These are phyloP conservation scores for Annulohypoxylon moriforme DNA, from an alignment of 495 filamentous ascomycete species.

Conservation along the genomic window DNA sequence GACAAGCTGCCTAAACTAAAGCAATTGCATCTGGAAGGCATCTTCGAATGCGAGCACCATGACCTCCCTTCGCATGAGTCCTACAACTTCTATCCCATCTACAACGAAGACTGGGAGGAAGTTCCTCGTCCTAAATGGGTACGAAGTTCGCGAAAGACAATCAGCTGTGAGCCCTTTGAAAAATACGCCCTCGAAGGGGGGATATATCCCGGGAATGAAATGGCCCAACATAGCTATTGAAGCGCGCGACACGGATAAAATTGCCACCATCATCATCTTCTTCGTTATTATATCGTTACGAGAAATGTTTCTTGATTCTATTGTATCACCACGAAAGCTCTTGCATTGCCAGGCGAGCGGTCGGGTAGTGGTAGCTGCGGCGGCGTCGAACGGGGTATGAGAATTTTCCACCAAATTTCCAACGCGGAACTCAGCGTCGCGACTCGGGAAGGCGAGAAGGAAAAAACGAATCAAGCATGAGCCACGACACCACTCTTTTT, in stretches of 20 bases:
- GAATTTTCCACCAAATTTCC: constrained; percentile 18
- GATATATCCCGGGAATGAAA: constrained; percentile 47
- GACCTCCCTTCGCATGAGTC: constrained; percentile 53
- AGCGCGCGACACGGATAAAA: not conserved
- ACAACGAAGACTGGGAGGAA: constrained; percentile 56
- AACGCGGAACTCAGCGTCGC: constrained; percentile 7
- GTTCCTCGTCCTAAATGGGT: constrained; percentile 42
- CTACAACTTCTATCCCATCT: constrained; percentile 58
- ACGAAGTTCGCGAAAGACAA: constrained; percentile 50
- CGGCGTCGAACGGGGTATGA: constrained; percentile 34
- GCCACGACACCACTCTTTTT: constrained; percentile 29
- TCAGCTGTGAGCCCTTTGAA: constrained; percentile 57
- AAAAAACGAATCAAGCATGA: constrained; percentile 18
- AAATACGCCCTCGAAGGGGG: constrained; percentile 56
- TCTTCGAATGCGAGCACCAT: constrained; percentile 56
- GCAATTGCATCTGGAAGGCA: constrained; percentile 59
- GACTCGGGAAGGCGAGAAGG: not conserved
- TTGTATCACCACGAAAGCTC: constrained; percentile 37
- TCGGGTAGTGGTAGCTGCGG: constrained; percentile 12
- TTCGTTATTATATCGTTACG: constrained; percentile 19
- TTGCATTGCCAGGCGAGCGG: constrained; percentile 32
- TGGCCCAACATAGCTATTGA: constrained; percentile 37
- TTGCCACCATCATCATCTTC: constrained; percentile 2
- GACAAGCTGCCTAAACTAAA: constrained; percentile 50
- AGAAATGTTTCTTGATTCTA: constrained; percentile 36